Evolutionary conservation across 1,139 yeast species (phyloP).

Genomic region (Meyerozyma sp.): DNA sequence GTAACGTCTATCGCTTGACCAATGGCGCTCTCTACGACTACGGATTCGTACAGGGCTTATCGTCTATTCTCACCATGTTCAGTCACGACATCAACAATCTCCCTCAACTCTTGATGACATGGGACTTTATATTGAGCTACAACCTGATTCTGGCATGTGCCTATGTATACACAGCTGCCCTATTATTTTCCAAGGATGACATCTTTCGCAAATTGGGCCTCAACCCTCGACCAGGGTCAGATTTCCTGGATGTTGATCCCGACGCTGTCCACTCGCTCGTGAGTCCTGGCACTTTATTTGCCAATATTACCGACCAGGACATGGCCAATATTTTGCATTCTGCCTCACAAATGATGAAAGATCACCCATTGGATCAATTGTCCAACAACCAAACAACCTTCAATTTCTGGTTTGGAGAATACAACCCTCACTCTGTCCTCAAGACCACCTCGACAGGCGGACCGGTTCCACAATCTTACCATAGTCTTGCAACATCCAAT

Average conservation of each 20-base stretch:
- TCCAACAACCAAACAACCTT: slow-evolving; percentile 21
- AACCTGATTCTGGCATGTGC: slow-evolving; percentile 38
- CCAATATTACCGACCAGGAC: slow-evolving; percentile 24
- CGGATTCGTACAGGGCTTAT: slow-evolving; percentile 56
- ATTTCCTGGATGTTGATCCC: slow-evolving; percentile 23
- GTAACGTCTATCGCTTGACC: slow-evolving; percentile 19
- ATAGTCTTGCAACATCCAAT: slow-evolving; percentile 22
- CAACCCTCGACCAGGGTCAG: slow-evolving; percentile 8
- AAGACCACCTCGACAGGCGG: slow-evolving; percentile 12
- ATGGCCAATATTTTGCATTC: slow-evolving; percentile 31
- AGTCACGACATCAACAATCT: slow-evolving; percentile 63
- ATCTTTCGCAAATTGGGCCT: slow-evolving; percentile 26
- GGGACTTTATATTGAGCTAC: slow-evolving; percentile 58
- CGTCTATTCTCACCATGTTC: slow-evolving; percentile 72
- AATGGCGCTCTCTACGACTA: slow-evolving; percentile 34
- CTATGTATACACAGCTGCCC: slow-evolving; percentile 54
- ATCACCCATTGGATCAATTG: slow-evolving; percentile 23
- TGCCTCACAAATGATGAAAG: slow-evolving; percentile 25
- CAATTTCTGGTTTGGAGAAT: slow-evolving; percentile 32
- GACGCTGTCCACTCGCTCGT: slow-evolving; percentile 41
- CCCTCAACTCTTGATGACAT: slow-evolving; percentile 47
- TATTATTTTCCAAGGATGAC: slow-evolving; percentile 35
- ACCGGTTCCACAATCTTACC: slow-evolving; percentile 15
- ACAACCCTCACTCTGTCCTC: slow-evolving; percentile 16
- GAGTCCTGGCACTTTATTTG: slow-evolving; percentile 30